Conservation (phyloP, 2,329 filamentous ascomycete genomes). For the Claviceps spartinae region DNA sequence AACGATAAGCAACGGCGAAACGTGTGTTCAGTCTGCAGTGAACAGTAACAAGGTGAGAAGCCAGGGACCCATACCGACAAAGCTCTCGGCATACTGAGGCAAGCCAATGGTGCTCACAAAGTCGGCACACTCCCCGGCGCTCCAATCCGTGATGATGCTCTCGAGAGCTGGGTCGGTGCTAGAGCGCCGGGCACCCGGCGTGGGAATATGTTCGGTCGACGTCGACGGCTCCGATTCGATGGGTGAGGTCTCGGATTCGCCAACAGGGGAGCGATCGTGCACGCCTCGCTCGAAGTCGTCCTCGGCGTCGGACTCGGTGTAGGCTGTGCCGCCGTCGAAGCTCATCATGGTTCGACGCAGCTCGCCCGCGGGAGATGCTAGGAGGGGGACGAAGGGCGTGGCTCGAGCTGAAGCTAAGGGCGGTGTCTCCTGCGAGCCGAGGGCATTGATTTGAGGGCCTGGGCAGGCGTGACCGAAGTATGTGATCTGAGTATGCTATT, state of each 20-base stretch:
- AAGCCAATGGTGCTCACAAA: constrained; percentile 72
- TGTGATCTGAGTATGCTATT: background rate
- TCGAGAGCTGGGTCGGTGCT: constrained; percentile 55
- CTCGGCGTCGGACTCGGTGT: constrained; percentile 69
- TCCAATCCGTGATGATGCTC: constrained; percentile 68
- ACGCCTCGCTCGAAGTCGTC: constrained; percentile 71
- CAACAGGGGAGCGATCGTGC: constrained; percentile 51
- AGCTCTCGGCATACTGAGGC: constrained; percentile 67
- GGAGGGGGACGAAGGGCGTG: background rate
- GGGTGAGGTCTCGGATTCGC: constrained; percentile 55
- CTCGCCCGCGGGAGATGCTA: background rate
- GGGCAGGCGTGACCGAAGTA: background rate
- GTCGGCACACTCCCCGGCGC: constrained; percentile 76
- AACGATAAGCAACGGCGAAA: too few species aligned
- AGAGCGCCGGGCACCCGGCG: constrained; percentile 56
- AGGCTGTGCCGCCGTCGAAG: constrained; percentile 53
- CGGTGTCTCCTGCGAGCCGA: background rate
- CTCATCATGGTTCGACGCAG: constrained; percentile 30
- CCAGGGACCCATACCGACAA: constrained; percentile 51
- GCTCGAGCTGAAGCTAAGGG: background rate
- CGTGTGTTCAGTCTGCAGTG: background rate
- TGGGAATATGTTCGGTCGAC: constrained; percentile 62
- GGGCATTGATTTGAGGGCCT: background rate
- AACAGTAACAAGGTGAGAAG: constrained; percentile 9
- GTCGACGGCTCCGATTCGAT: constrained; percentile 61